A percentile compares a stretch with the other conserved stretches of the same genome.
These are phyloP conservation scores for Phytophthora macrochlamydospora DNA, from an alignment of 352 stramenopile species.

Conservation along the genomic window DNA sequence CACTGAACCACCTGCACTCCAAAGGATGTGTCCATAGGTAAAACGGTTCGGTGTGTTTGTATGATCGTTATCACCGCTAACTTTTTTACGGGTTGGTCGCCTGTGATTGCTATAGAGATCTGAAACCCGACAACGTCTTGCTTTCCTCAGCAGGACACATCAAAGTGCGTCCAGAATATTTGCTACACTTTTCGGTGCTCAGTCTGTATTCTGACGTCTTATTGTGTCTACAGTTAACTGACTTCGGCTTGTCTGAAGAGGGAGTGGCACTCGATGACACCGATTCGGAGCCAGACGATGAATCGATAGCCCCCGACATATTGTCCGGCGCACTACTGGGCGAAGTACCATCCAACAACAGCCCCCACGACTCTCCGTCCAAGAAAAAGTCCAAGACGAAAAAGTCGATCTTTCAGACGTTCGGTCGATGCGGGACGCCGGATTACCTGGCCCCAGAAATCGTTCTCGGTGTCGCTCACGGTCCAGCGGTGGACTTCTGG, in stretches of 20 bases:
- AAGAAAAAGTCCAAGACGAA: constrained; percentile 44
- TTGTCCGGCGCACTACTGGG: constrained; percentile 3
- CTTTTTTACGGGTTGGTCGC: too few relatives aligned
- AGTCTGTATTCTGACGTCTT: constrained; percentile 4
- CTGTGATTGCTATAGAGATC: constrained; percentile 50
- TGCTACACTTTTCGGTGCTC: not conserved
- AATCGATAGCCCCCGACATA: constrained; percentile 22
- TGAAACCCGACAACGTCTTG: constrained; percentile 92
- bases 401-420: constrained; percentile 57
- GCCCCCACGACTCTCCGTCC: constrained; percentile 15
- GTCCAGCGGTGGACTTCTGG: constrained; percentile 88
- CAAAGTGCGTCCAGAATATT: constrained; percentile 51
- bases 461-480: constrained; percentile 71
- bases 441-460: constrained; percentile 92
- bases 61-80: too few relatives aligned
- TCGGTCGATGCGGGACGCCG: constrained; percentile 82
- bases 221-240: constrained; percentile 61
- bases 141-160: constrained; percentile 89
- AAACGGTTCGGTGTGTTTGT: not conserved
- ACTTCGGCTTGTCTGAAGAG: constrained; percentile 88
- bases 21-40: constrained; percentile 88
- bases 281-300: constrained; percentile 38
- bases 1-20: constrained; percentile 85
- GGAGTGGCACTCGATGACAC: constrained; percentile 49
- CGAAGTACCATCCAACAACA: not conserved